Evolutionary conservation across 495 filamentous ascomycete species (phyloP).

Genomic region (Penicillium paradoxum): DNA sequence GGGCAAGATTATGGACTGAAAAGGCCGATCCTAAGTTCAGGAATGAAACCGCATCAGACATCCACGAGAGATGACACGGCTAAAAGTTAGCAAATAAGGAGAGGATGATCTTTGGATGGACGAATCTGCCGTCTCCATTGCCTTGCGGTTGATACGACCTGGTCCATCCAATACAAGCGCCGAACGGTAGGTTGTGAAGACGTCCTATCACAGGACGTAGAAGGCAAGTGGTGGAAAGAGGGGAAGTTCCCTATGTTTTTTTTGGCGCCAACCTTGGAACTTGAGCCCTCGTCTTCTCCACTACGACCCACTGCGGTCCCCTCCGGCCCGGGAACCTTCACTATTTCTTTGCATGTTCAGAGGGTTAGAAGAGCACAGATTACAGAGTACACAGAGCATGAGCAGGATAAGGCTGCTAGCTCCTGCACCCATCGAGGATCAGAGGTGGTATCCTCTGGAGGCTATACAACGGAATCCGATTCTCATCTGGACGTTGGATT

Average conservation of each 20-base stretch:
- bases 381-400: background rate
- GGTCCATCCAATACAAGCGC: constrained; percentile 21
- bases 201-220: constrained; percentile 23
- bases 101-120: constrained; percentile 17
- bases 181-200: constrained; percentile 13
- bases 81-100: constrained; percentile 23
- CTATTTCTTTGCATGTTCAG: background rate
- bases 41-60: constrained; percentile 19
- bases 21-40: constrained; percentile 20
- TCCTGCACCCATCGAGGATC: too few relatives aligned
- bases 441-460: too few relatives aligned
- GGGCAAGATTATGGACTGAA: constrained; percentile 8
- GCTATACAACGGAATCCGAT: background rate
- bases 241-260: constrained; percentile 14
- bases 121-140: constrained; percentile 19
- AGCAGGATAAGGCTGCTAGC: too few relatives aligned
- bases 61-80: constrained; percentile 20
- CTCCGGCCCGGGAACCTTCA: constrained; percentile 31
- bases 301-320: constrained; percentile 29
- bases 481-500: constrained; percentile 11
- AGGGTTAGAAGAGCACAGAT: background rate
- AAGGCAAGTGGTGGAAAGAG: constrained; percentile 14
- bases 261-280: constrained; percentile 18
- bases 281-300: constrained; percentile 22
- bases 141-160: constrained; percentile 12